Evolutionary conservation across 2,329 filamentous ascomycete species (phyloP).

Genomic region (Bimuria novae-zelandiae): DNA sequence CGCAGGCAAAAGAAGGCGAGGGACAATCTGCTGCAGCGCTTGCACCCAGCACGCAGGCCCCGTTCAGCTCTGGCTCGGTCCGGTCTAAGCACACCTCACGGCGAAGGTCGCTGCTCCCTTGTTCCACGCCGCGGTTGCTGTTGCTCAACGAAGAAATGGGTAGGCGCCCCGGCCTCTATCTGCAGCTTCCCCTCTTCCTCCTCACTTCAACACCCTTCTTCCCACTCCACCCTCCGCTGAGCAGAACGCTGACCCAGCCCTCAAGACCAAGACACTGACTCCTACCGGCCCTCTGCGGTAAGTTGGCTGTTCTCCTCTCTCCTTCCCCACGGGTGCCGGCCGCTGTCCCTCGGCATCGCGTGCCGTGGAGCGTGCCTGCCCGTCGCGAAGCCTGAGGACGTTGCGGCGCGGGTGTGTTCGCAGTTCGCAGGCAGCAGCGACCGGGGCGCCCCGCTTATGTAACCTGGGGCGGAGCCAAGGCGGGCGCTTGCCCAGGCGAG

Average conservation of each 20-base stretch:
- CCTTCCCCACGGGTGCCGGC: background rate
- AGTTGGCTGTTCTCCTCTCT: conserved; percentile 18
- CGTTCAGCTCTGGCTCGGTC: conserved; percentile 41
- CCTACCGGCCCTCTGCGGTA: conserved; percentile 36
- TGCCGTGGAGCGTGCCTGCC: background rate
- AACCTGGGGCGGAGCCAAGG: conserved; percentile 6
- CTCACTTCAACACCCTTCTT: conserved; percentile 1
- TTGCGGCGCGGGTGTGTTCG: conserved; percentile 5
- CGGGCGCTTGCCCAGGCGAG: conserved; percentile 11
- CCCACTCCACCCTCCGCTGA: conserved; percentile 1
- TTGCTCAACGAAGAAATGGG: conserved; percentile 16
- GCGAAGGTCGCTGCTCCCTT: conserved; percentile 11
- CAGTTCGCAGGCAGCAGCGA: conserved; percentile 12
- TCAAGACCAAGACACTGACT: conserved; percentile 29
- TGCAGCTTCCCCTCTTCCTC: conserved; percentile 6
- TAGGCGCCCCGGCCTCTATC: conserved; percentile 12
- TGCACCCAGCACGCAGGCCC: no score
- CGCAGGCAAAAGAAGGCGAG: conserved; percentile 39
- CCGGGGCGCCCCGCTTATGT: conserved; percentile 10
- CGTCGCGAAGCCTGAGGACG: background rate
- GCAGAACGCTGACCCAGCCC: conserved; percentile 16
- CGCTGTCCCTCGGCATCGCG: background rate
- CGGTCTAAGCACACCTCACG: conserved; percentile 25
- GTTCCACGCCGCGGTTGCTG: conserved; percentile 12
- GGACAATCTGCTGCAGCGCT: conserved; percentile 26